Evolutionary conservation across 257 asterid genomes (phyloP).

Genomic region (Pogostemon cablin): DNA sequence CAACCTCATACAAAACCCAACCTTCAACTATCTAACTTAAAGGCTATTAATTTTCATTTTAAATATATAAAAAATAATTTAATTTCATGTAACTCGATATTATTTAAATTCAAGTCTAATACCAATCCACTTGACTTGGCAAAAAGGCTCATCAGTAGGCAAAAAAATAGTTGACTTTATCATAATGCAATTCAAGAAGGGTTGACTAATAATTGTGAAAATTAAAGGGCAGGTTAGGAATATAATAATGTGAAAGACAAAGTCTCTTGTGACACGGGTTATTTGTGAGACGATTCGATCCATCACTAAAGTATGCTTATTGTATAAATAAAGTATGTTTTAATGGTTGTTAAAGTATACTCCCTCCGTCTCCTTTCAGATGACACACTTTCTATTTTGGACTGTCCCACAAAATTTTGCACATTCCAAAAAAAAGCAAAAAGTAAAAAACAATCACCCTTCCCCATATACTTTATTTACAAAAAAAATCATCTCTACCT

Average conservation of each 20-base stretch:
- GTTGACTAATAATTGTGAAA: constrained; percentile 7
- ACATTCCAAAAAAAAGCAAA: no score
- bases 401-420: no score
- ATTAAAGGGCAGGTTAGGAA: constrained; percentile 34
- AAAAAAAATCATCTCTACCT: no score
- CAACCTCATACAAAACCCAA: background rate
- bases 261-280: no score
- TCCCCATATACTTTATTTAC: no score
- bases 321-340: no score
- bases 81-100: background rate
- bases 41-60: constrained; percentile 1
- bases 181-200: background rate
- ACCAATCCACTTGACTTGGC: constrained; percentile 31
- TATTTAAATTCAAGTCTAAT: constrained; percentile 1
- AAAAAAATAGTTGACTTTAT: constrained; percentile 28
- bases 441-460: no score
- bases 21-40: background rate
- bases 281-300: no score
- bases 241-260: constrained; percentile 32
- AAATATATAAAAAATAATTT: background rate
- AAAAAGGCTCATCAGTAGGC: constrained; percentile 27
- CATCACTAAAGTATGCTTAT: no score
- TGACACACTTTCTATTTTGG: no score
- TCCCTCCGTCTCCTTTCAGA: no score
- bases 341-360: no score